These are phyloP conservation scores for Trichophyton benhamiae DNA, from an alignment of 2,329 filamentous ascomycete species.

Conservation along the genomic window DNA sequence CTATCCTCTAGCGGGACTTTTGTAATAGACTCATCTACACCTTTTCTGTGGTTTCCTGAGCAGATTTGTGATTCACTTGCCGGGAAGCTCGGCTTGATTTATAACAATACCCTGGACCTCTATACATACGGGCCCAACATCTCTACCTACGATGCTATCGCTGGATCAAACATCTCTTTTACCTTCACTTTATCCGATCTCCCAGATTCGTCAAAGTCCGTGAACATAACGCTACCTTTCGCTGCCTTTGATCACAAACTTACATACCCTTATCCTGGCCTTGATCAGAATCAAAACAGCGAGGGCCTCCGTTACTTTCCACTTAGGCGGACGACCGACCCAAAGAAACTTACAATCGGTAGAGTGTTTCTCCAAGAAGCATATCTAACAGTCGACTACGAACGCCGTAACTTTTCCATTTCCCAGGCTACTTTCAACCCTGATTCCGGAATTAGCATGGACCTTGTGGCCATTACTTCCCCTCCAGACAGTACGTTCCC, in stretches of 20 bases:
- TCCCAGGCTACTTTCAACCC: constrained; percentile 22
- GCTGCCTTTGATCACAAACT: constrained; percentile 29
- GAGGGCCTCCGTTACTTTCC: constrained; percentile 28
- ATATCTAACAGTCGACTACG: constrained; percentile 28
- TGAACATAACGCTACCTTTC: constrained; percentile 29
- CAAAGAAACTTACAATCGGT: constrained; percentile 28
- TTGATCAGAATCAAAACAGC: constrained; percentile 16
- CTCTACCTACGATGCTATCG: constrained; percentile 15
- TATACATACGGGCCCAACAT: constrained; percentile 24
- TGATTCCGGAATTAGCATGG: constrained; percentile 11
- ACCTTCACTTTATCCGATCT: constrained; percentile 26
- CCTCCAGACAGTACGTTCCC: constrained; percentile 12
- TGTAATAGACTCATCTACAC: constrained; percentile 30
- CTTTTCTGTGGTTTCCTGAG: constrained; percentile 30
- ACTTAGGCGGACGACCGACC: constrained; percentile 24
- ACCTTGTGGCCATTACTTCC: constrained; percentile 17
- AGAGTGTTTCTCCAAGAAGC: constrained; percentile 32
- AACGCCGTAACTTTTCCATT: constrained; percentile 26
- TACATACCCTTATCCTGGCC: constrained; percentile 24
- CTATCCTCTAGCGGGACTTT: constrained; percentile 16
- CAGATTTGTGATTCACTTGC: constrained; percentile 27
- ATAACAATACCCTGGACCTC: constrained; percentile 24
- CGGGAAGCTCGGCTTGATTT: constrained; percentile 25
- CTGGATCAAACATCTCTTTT: constrained; percentile 22
- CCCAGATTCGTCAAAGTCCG: constrained; percentile 16